phyloP scores from a whole-genome alignment of 2,329 filamentous ascomycete genomes.

The Epichloe hybrida region DNA sequence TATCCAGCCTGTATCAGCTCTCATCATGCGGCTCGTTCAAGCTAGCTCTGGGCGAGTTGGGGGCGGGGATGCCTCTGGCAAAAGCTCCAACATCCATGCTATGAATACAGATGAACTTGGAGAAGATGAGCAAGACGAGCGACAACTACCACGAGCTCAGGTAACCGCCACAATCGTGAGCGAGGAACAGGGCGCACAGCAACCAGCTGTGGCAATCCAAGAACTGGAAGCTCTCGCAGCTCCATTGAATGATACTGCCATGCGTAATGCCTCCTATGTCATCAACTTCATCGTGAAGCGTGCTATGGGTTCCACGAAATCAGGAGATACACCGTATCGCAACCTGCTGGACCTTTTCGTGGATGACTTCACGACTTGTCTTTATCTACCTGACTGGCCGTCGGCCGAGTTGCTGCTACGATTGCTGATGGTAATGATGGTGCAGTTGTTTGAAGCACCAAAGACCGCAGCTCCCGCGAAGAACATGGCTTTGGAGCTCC shows the following conservation, averaged over 20 bases:
- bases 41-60: conserved; percentile 61
- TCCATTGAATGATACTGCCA: conserved; percentile 55
- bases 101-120: conserved; percentile 26
- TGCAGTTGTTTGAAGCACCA: conserved; percentile 64
- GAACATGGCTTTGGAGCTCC: conserved; percentile 83
- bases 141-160: conserved; percentile 12
- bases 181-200: conserved; percentile 40
- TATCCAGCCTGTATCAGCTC: conserved; percentile 85
- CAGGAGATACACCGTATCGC: conserved; percentile 86
- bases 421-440: conserved; percentile 65
- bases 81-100: conserved; percentile 24
- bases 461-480: conserved; percentile 72
- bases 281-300: conserved; percentile 74
- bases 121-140: conserved; percentile 15
- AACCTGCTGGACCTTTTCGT: conserved; percentile 91
- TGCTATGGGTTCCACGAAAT: conserved; percentile 83
- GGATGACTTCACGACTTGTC: conserved; percentile 81
- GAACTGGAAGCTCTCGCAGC: conserved; percentile 44
- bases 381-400: conserved; percentile 88
- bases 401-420: conserved; percentile 77
- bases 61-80: conserved; percentile 26
- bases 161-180: conserved; percentile 32
- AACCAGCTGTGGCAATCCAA: conserved; percentile 41
- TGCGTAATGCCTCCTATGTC: conserved; percentile 66
- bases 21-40: conserved; percentile 90